Conservation (phyloP, 1,284 basidiomycete species). For the Pyrrhoderma noxium region DNA sequence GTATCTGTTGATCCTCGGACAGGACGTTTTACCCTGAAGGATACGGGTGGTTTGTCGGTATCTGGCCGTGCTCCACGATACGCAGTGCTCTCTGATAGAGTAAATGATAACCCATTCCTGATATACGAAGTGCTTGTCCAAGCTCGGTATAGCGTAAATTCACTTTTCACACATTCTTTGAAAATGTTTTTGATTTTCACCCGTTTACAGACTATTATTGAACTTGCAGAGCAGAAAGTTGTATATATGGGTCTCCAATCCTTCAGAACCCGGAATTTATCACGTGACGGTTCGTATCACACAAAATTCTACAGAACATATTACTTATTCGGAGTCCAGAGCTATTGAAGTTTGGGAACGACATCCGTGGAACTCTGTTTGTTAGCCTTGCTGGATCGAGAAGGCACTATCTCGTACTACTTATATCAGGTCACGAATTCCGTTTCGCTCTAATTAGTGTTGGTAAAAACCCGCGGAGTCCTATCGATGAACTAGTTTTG, state of each 20-base stretch:
- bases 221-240: slow-evolving; percentile 69
- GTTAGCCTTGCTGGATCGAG: slow-evolving; percentile 66
- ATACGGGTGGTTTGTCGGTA: slow-evolving; percentile 69
- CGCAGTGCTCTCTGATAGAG: slow-evolving; percentile 41
- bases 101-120: slow-evolving; percentile 57
- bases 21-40: slow-evolving; percentile 59
- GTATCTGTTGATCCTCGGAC: slow-evolving; percentile 68
- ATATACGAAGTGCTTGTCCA: slow-evolving; percentile 45
- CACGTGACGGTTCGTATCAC: slow-evolving; percentile 41
- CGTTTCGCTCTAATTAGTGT: slow-evolving; percentile 70
- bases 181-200: slow-evolving; percentile 2
- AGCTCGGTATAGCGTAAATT: slow-evolving; percentile 50
- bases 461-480: slow-evolving; percentile 41
- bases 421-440: slow-evolving; percentile 69
- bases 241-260: slow-evolving; percentile 65
- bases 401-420: slow-evolving; percentile 67
- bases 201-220: slow-evolving; percentile 55
- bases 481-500: slow-evolving; percentile 54
- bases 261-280: slow-evolving; percentile 62
- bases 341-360: slow-evolving; percentile 51
- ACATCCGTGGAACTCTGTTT: slow-evolving; percentile 51
- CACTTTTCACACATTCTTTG: neutral
- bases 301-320: neutral
- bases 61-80: slow-evolving; percentile 61
- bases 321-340: slow-evolving; percentile 36